phyloP scores from a whole-genome alignment of 2,329 filamentous ascomycete species.

The Fusarium drepaniforme region DNA sequence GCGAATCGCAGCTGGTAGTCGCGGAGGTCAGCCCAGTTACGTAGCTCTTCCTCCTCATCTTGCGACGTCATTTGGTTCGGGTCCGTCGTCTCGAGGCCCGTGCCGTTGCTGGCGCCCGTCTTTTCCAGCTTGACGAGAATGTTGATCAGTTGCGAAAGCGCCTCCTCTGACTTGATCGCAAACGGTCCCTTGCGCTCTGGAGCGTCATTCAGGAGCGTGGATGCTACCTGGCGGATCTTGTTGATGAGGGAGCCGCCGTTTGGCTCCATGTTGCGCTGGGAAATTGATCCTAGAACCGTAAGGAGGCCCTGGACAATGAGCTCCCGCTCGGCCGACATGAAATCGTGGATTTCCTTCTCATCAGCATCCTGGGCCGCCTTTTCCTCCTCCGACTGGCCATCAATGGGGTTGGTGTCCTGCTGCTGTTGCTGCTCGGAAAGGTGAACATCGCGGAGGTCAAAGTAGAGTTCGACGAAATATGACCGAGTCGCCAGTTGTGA shows the following conservation, averaged over 20 bases:
- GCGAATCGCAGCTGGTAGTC: slow-evolving; percentile 83
- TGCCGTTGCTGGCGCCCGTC: slow-evolving; percentile 56
- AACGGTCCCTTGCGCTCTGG: slow-evolving; percentile 64
- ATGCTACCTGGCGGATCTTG: slow-evolving; percentile 88
- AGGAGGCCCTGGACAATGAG: slow-evolving; percentile 85
- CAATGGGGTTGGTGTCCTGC: slow-evolving; percentile 50
- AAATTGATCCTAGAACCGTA: slow-evolving; percentile 79
- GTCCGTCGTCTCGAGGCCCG: slow-evolving; percentile 47
- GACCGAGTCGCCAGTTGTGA: slow-evolving; percentile 86
- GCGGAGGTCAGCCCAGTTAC: slow-evolving; percentile 82
- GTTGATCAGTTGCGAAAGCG: slow-evolving; percentile 78
- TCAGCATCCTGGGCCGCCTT: slow-evolving; percentile 55
- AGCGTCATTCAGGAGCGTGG: slow-evolving; percentile 76
- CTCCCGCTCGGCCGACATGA: slow-evolving; percentile 82
- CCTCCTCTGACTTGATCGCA: slow-evolving; percentile 73
- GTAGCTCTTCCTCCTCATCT: slow-evolving; percentile 81
- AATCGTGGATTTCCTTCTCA: slow-evolving; percentile 65
- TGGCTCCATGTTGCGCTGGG: slow-evolving; percentile 87
- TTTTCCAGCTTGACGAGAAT: slow-evolving; percentile 81
- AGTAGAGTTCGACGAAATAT: slow-evolving; percentile 89
- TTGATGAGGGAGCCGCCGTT: slow-evolving; percentile 75
- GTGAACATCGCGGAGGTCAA: slow-evolving; percentile 78
- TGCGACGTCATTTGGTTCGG: slow-evolving; percentile 60
- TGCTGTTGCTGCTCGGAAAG: slow-evolving; percentile 61
- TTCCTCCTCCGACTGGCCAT: slow-evolving; percentile 52